Evolutionary conservation across 106 monocot species (phyloP), one percentile per base, ranked within the genome.

Genomic region (Apostasia shenzhenica): DNA sequence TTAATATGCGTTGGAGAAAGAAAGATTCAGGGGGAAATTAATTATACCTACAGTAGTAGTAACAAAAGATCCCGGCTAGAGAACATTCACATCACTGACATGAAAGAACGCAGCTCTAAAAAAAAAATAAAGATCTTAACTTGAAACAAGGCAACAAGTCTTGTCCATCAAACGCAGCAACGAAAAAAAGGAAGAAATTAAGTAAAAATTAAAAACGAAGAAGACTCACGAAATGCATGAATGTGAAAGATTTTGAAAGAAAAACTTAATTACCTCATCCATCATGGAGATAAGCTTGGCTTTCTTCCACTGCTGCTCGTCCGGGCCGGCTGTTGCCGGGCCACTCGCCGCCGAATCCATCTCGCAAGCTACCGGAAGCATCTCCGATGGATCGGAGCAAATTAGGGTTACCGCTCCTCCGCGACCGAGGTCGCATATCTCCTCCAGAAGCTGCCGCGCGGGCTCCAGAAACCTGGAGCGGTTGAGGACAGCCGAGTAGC

Each of bases 231-330:
- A 26, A 26, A 26, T 26, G 26, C 26, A 26, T 26, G 26, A 26
- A 26, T 26, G 26, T 26, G 26, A 26, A 26, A 26, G 26, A 26
- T 26, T 26, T 26, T 26, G 26, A 26, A 26, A 26, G 26, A 26
- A 26, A 26, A 26, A 26, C 26, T 26, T 26, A 26, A 26, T 26
- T 26, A 93, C 93, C 93, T 93, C 93, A 57, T 93, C 84, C 40
- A 93, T 77, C 89, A 93, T 78, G 71, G 89, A 84, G 46, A 93
- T 48, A 60, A 93, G 89, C 72, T 68, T 81, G 14, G 89, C 75
- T 80, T 86, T 89, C 75, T 75, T 82, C 83, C 86, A 81, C 70
- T 81, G 78, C 57, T 72, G 75, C 63, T 86, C 88, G 52, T 63
- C 49, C 52, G 48, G 60, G 8, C 6, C 63, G 5, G 13, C n/a